Percentiles rank a stretch among this genome's conserved stretches.
phyloP scores from a whole-genome alignment of 192 early-diverging fungal genomes.

The Coemansia sp. region DNA sequence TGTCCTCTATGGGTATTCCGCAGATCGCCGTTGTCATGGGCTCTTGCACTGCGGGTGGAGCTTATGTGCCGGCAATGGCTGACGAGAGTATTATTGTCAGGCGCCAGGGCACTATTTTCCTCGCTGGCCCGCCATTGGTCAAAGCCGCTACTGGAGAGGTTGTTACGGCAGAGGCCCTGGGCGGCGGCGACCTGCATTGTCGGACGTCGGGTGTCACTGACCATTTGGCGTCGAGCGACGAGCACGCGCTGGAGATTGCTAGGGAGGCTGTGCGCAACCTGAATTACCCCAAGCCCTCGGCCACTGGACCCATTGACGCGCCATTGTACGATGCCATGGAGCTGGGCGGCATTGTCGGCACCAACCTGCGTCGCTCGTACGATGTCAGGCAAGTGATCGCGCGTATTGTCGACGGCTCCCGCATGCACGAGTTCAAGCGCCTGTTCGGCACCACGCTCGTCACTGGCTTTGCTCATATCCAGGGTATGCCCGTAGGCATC shows the following conservation, averaged over 20 bases:
- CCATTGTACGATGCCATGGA: slow-evolving; percentile 82
- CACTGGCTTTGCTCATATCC: slow-evolving; percentile 87
- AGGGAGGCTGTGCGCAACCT: slow-evolving; percentile 84
- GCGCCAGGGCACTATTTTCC: slow-evolving; percentile 95
- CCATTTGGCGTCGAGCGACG: slow-evolving; percentile 84
- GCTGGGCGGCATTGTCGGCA: slow-evolving; percentile 91
- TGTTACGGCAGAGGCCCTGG: slow-evolving; percentile 89
- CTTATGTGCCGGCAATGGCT: slow-evolving; percentile 98
- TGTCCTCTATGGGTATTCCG: slow-evolving; percentile 81
- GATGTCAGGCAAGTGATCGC: slow-evolving; percentile 92
- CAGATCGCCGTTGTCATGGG: slow-evolving; percentile 98
- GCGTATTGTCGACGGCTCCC: slow-evolving; percentile 89
- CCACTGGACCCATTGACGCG: slow-evolving; percentile 54
- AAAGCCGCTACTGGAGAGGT: slow-evolving; percentile 96
- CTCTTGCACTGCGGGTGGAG: slow-evolving; percentile 95
- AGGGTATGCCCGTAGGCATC: slow-evolving; percentile 90
- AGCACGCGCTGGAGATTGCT: slow-evolving; percentile 82
- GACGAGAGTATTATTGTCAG: slow-evolving; percentile 96
- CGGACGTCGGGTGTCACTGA: slow-evolving; percentile 93
- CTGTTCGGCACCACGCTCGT: slow-evolving; percentile 86
- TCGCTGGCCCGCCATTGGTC: slow-evolving; percentile 94
- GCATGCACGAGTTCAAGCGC: slow-evolving; percentile 92
- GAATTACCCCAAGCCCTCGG: slow-evolving; percentile 61
- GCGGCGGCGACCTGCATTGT: slow-evolving; percentile 94
- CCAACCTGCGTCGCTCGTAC: slow-evolving; percentile 83